Percentiles rank a stretch among this genome's conserved stretches.
phyloP scores from a whole-genome alignment of 495 filamentous ascomycete genomes.

The Daldinia caldariorum region DNA sequence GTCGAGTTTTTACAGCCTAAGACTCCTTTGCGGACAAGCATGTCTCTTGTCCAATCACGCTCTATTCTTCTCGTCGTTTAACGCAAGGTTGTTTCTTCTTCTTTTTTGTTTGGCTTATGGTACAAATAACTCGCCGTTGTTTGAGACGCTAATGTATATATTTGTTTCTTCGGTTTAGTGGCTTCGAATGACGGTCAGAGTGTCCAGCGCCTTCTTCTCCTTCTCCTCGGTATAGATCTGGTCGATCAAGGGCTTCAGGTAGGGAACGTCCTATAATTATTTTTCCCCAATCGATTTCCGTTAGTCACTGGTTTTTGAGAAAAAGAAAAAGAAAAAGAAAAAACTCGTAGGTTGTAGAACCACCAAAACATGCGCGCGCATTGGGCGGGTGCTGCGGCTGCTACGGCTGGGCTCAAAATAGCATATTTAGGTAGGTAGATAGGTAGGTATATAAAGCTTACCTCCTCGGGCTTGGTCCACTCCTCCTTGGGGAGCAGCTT shows the following conservation, averaged over 20 bases:
- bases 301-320: too few species aligned
- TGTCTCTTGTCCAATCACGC: conserved; percentile 8
- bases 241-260: conserved; percentile 81
- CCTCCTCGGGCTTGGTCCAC: conserved; percentile 70
- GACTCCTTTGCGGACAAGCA: conserved; percentile 19
- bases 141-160: not conserved
- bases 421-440: not conserved
- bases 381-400: too few species aligned
- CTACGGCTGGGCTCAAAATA: not conserved
- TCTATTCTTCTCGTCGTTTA: conserved; percentile 38
- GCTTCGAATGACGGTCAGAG: conserved; percentile 71
- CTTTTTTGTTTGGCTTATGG: conserved; percentile 6
- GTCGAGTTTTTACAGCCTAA: conserved; percentile 11
- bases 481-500: conserved; percentile 83
- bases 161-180: conserved; percentile 53
- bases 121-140: conserved; percentile 36
- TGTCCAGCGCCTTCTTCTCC: conserved; percentile 85
- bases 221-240: conserved; percentile 83
- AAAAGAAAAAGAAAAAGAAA: too few species aligned
- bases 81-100: conserved; percentile 6
- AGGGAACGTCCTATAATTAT: conserved; percentile 73
- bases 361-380: too few species aligned
- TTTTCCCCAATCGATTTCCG: too few species aligned
- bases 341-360: too few species aligned
- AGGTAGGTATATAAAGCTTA: too few species aligned